Evolutionary conservation across 2,329 filamentous ascomycete species (phyloP).

Genomic region (Sporothrix schenckii): DNA sequence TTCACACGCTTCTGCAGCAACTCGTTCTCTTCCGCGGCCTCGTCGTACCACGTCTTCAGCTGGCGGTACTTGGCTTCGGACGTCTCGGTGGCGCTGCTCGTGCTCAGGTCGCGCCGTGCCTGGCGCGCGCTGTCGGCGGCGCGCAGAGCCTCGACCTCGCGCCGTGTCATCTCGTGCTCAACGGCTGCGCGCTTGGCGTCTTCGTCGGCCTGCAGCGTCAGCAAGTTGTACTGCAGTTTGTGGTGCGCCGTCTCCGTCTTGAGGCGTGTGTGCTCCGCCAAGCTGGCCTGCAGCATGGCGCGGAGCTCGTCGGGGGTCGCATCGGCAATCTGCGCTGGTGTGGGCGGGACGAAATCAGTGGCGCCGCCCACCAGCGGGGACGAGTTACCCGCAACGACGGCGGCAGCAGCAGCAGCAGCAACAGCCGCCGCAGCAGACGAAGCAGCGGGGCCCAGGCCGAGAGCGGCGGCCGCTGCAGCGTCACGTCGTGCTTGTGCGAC

Average conservation of each 20-base stretch:
- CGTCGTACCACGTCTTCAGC: conserved; percentile 67
- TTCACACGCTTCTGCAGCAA: conserved; percentile 66
- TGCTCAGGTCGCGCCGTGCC: conserved; percentile 57
- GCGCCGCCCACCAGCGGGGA: conserved; percentile 34
- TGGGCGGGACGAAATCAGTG: conserved; percentile 52
- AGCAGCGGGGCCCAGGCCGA: conserved; percentile 12
- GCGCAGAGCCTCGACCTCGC: conserved; percentile 83
- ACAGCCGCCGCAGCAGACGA: neutral
- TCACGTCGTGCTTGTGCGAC: conserved; percentile 38
- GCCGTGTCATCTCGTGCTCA: conserved; percentile 87
- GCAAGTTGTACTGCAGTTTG: conserved; percentile 84
- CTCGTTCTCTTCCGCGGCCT: conserved; percentile 67
- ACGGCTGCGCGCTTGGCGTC: conserved; percentile 84
- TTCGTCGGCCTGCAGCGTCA: conserved; percentile 81
- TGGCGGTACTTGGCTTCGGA: conserved; percentile 61
- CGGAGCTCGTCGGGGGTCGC: conserved; percentile 61
- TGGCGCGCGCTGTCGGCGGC: conserved; percentile 70
- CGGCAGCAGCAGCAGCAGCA: neutral
- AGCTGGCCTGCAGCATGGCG: conserved; percentile 57
- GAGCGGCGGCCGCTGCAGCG: conserved; percentile 3
- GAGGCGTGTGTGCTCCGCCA: conserved; percentile 61
- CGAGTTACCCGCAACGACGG: neutral
- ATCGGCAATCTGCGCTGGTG: conserved; percentile 54
- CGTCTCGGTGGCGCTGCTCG: conserved; percentile 49
- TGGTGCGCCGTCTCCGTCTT: conserved; percentile 88